Evolutionary conservation across 306 rosid genomes (phyloP), one percentile per base, ranked within the genome.

Genomic region (Cicer pinnatifidum): DNA sequence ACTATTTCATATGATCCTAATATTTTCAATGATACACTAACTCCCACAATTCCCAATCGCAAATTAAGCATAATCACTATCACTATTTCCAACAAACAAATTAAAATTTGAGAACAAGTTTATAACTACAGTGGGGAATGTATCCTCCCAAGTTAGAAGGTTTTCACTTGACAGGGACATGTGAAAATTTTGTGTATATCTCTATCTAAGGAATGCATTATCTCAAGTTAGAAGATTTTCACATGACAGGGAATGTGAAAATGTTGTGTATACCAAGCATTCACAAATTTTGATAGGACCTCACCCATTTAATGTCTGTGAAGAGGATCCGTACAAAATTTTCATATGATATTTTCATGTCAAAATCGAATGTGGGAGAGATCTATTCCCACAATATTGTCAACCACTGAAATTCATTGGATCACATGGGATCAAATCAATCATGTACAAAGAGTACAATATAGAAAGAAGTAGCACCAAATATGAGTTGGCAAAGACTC

Each of bases 321-420:
- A 9, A 63, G 48, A 16, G 69, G 69, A 63, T 63, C 20, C 20
- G 9, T 8, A 8, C 47, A 38, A 15, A 15, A 39, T 7, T 39
- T n/a, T 2, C 44, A 37, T 1, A 12, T 15, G n/a, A 39, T 33
- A 28, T 63, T 63, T 19, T 15, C 69, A 0, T 0, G 44, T 62
- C 28, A 62, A 62, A 62, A 62, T 16, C 11, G 16, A 52, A 52
- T 33, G 39, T 62, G 48, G 10, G 23, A n/a, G 48, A 35, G 45
- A 37, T 61, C 45, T 11, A 61, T 61, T 61, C 45, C 67, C 11
- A 62, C 71, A 57, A 44, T 7, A 59, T 67, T 40, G 64, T 50
- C 51, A 68, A 74, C 51, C 56, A 67, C 67, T 67, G 20, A 51
- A 75, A 62, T 62, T 53, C 52, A 69, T 8, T 12, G 68, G 15